A percentile compares a stretch with the other conserved stretches of the same genome.
These are phyloP conservation scores for Cercospora brassicicola DNA, from an alignment of 2,329 filamentous ascomycete species.

Conservation along the genomic window DNA sequence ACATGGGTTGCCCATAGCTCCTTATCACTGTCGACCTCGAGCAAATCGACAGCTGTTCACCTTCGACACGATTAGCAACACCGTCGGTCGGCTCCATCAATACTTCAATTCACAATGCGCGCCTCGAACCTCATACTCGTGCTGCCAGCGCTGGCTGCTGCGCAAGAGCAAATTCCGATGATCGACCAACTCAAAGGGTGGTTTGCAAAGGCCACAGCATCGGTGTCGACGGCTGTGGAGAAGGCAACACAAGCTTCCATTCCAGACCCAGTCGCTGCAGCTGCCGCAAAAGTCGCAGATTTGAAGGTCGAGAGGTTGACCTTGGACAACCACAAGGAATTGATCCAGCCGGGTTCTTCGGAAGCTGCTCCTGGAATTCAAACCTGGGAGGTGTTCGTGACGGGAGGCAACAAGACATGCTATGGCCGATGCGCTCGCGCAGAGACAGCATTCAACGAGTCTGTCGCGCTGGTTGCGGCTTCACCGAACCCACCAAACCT, in stretches of 20 bases:
- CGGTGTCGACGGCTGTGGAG: constrained; percentile 56
- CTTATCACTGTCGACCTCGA: constrained; percentile 10
- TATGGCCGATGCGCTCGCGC: constrained; percentile 66
- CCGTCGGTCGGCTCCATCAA: not conserved
- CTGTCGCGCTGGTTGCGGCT: constrained; percentile 56
- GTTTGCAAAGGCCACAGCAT: constrained; percentile 56
- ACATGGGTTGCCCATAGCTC: constrained; percentile 9
- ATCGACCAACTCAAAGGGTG: constrained; percentile 61
- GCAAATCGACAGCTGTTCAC: constrained; percentile 1
- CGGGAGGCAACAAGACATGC: constrained; percentile 77
- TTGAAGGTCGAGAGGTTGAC: constrained; percentile 60
- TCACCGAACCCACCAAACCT: constrained; percentile 65
- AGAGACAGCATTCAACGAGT: constrained; percentile 60
- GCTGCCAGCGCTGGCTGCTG: constrained; percentile 52
- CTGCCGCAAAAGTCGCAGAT: constrained; percentile 53
- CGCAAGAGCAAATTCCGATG: constrained; percentile 61
- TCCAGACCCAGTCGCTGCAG: constrained; percentile 40
- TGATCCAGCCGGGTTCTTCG: constrained; percentile 62
- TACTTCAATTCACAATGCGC: constrained; percentile 47
- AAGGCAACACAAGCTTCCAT: constrained; percentile 52
- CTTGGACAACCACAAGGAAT: constrained; percentile 69
- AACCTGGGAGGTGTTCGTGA: constrained; percentile 75
- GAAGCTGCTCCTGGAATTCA: constrained; percentile 61
- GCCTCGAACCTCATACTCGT: constrained; percentile 54
- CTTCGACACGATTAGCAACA: not conserved